These are phyloP conservation scores for Drosera capensis DNA, from an alignment of 148 eudicot species.

Conservation along the genomic window DNA sequence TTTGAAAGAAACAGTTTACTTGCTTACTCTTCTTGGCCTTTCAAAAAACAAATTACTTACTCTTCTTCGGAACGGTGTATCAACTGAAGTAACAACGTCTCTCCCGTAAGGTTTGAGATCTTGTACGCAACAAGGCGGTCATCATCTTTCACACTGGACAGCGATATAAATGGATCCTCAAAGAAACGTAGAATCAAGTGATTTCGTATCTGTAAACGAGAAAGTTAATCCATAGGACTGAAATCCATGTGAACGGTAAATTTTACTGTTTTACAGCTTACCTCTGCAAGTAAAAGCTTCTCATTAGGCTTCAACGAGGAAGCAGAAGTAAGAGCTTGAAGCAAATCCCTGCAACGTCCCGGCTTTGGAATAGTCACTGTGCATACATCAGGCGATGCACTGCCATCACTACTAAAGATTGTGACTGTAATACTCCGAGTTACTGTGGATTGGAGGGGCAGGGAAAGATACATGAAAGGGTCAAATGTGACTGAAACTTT, in stretches of 20 bases:
- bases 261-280: slow-evolving; percentile 7
- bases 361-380: slow-evolving; percentile 80
- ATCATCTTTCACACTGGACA: slow-evolving; percentile 80
- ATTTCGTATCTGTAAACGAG: slow-evolving; percentile 41
- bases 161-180: slow-evolving; percentile 71
- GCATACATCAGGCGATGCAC: slow-evolving; percentile 63
- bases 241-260: not conserved
- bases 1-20: no score
- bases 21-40: no score
- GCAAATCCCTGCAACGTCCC: slow-evolving; percentile 85
- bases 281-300: slow-evolving; percentile 98
- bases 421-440: slow-evolving; percentile 79
- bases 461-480: slow-evolving; percentile 96
- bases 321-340: slow-evolving; percentile 67
- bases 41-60: slow-evolving; percentile 25
- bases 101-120: slow-evolving; percentile 52
- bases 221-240: not conserved
- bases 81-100: slow-evolving; percentile 58
- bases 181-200: slow-evolving; percentile 70
- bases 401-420: slow-evolving; percentile 75
- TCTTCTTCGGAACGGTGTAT: slow-evolving; percentile 77
- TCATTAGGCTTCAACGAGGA: slow-evolving; percentile 70
- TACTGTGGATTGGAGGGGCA: slow-evolving; percentile 81
- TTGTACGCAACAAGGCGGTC: slow-evolving; percentile 90
- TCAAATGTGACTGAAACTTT: slow-evolving; percentile 92